Conservation (phyloP, 75 land plant species). For the Sequoia sempervirens region DNA sequence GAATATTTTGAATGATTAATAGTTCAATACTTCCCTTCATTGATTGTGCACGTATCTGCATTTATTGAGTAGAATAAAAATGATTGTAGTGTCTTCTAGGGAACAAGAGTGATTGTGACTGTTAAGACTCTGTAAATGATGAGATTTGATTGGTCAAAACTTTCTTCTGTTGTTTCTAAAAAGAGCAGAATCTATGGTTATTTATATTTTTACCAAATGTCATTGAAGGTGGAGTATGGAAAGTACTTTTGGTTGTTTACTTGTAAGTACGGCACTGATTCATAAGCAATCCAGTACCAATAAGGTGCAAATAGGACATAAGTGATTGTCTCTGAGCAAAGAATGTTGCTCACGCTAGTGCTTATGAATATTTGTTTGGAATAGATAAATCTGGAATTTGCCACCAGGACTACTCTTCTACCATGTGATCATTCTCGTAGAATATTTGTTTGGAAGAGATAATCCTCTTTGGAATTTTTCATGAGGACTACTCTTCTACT, state of each 20-base stretch:
- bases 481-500: background rate
- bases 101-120: background rate
- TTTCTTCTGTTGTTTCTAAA: background rate
- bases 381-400: background rate
- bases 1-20: background rate
- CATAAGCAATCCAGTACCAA: background rate
- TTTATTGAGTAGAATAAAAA: background rate
- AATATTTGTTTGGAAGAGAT: no score
- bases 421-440: no score
- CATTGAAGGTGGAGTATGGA: background rate
- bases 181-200: background rate
- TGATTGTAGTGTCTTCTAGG: background rate
- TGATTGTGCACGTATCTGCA: background rate
- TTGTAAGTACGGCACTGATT: background rate
- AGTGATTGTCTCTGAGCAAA: background rate
- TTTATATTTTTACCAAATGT: background rate
- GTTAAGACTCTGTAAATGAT: background rate
- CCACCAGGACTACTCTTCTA: background rate
- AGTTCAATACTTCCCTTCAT: background rate
- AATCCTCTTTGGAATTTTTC: no score
- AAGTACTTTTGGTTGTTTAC: background rate
- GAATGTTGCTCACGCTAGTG: background rate
- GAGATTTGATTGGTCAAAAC: background rate
- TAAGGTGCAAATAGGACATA: background rate
- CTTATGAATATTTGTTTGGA: background rate